Conservation (phyloP, 306 rosid species). For the Coriaria nepalensis region DNA sequence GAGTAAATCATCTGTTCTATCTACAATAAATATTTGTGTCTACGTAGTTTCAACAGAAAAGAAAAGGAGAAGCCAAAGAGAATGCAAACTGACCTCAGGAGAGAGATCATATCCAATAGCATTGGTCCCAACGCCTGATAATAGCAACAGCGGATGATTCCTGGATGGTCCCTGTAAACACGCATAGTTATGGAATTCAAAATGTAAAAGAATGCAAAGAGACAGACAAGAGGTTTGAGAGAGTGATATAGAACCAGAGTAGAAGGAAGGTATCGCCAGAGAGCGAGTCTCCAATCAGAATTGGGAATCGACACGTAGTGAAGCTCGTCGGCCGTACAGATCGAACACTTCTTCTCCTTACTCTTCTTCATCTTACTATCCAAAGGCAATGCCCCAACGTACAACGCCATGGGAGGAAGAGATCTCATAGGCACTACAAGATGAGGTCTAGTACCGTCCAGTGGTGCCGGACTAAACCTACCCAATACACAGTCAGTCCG, state of each 20-base stretch:
- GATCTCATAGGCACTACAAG: conserved; percentile 4
- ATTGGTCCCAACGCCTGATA: conserved; percentile 78
- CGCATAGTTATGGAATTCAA: conserved; percentile 5
- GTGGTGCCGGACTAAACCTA: conserved; percentile 15
- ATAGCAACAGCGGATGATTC: conserved; percentile 73
- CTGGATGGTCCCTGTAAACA: conserved; percentile 39
- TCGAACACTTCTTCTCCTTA: conserved; percentile 12
- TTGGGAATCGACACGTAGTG: conserved; percentile 54
- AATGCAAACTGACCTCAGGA: conserved; percentile 41
- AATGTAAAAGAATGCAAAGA: neutral
- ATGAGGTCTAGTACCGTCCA: conserved; percentile 2
- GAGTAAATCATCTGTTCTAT: too few relatives aligned
- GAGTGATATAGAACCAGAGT: conserved; percentile 26
- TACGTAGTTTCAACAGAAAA: neutral
- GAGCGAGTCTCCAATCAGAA: conserved; percentile 85
- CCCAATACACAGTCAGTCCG: too few relatives aligned
- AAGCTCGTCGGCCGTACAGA: conserved; percentile 78
- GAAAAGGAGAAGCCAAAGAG: neutral
- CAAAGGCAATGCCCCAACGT: conserved; percentile 6
- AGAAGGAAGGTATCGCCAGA: conserved; percentile 87
- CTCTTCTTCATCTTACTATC: conserved; percentile 22
- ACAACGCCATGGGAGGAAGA: conserved; percentile 9
- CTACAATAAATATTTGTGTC: too few relatives aligned
- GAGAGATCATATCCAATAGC: conserved; percentile 88
- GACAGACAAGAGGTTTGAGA: conserved; percentile 2